A percentile compares a stretch with the other conserved stretches of the same genome.
Conservation (phyloP, 495 filamentous ascomycete species). For the Penicillium coprophilum region DNA sequence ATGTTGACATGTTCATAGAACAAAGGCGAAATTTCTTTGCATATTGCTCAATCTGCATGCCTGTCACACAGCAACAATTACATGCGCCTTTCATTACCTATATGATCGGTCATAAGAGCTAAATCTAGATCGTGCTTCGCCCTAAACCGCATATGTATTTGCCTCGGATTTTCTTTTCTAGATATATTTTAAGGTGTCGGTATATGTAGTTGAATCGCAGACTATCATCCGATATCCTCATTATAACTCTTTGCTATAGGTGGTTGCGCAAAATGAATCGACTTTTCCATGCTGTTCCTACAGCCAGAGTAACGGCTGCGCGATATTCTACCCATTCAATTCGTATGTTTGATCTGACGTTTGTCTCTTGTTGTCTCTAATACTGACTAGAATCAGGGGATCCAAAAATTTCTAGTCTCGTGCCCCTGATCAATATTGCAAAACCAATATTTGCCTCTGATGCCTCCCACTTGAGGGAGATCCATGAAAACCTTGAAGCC, state of each 20-base stretch:
- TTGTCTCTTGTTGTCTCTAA: neutral
- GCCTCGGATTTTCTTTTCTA: neutral
- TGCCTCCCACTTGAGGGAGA: neutral
- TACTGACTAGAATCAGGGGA: neutral
- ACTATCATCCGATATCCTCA: neutral
- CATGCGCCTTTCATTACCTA: neutral
- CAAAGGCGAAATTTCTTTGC: too few relatives aligned
- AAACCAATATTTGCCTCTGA: neutral
- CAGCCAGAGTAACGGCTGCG: neutral
- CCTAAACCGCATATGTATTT: neutral
- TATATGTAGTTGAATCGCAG: neutral
- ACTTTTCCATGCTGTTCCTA: neutral
- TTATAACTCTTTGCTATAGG: neutral
- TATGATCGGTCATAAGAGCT: neutral
- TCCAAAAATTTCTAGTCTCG: neutral
- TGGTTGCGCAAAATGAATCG: neutral
- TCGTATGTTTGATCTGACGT: neutral
- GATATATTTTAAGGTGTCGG: neutral
- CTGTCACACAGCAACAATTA: neutral
- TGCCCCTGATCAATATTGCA: neutral
- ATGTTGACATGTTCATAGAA: too few relatives aligned
- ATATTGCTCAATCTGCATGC: neutral
- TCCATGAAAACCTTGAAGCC: neutral
- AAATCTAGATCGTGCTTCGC: neutral
- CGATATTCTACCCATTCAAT: neutral